Conservation (phyloP, 2,329 filamentous ascomycete species). For the Ophiocordyceps camponoti-saundersi region DNA sequence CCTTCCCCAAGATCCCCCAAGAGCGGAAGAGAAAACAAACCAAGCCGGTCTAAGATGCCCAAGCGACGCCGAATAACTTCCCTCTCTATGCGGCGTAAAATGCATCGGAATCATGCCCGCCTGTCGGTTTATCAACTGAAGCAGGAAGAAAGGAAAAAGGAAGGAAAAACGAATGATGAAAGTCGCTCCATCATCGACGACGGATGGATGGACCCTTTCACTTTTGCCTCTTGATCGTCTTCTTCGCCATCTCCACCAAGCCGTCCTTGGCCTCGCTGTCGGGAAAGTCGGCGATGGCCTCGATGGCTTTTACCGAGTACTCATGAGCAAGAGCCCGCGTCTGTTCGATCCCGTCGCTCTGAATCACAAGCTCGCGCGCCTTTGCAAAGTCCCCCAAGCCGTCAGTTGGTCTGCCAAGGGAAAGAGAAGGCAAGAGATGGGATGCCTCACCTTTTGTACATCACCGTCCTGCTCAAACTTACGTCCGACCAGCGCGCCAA, state of each 20-base stretch:
- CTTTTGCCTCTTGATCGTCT: conserved; percentile 78
- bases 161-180: not conserved
- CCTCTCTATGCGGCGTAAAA: not conserved
- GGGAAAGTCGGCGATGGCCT: conserved; percentile 70
- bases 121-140: too few relatives aligned
- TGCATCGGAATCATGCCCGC: not conserved
- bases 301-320: conserved; percentile 75
- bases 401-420: not conserved
- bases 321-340: conserved; percentile 80
- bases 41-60: not conserved
- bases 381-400: conserved; percentile 16
- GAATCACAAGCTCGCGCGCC: conserved; percentile 73
- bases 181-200: not conserved
- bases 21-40: not conserved
- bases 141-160: too few relatives aligned
- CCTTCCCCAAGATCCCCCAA: not conserved
- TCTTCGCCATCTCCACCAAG: conserved; percentile 82
- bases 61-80: not conserved
- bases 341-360: conserved; percentile 79
- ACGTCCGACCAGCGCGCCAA: conserved; percentile 77
- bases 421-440: not conserved
- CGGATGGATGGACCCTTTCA: conserved; percentile 27
- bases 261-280: conserved; percentile 91
- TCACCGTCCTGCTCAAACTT: conserved; percentile 79
- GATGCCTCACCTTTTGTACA: conserved; percentile 55